Conservation (phyloP, 257 asterid genomes). For the Cruciata laevipes region DNA sequence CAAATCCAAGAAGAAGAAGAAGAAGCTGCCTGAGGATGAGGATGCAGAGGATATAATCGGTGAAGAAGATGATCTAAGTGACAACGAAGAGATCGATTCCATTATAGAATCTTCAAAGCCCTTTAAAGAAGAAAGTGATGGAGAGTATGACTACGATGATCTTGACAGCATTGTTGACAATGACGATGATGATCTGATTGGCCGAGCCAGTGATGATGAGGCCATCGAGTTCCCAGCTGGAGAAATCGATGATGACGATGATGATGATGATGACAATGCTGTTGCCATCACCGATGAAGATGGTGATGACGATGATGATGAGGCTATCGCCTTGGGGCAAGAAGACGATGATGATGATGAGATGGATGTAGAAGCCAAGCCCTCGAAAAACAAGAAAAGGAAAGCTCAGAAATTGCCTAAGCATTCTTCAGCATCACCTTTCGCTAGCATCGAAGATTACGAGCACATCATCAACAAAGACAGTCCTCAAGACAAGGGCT, state of each 20-base stretch:
- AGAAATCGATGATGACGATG: conserved; percentile 25
- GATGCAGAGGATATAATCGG: conserved; percentile 65
- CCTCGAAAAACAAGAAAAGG: conserved; percentile 19
- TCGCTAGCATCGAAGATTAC: conserved; percentile 67
- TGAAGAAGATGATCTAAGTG: conserved; percentile 55
- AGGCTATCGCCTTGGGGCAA: conserved; percentile 23
- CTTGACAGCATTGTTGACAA: conserved; percentile 54
- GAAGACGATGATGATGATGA: conserved; percentile 63
- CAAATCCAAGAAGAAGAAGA: conserved; percentile 60
- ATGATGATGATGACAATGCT: conserved; percentile 27
- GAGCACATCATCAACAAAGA: conserved; percentile 50
- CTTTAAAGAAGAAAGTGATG: conserved; percentile 25
- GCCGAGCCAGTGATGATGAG: conserved; percentile 48
- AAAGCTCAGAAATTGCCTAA: conserved; percentile 40
- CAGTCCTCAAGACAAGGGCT: conserved; percentile 7
- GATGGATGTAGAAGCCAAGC: conserved; percentile 22
- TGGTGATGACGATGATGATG: conserved; percentile 20
- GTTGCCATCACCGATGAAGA: conserved; percentile 18
- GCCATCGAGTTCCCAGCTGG: conserved; percentile 40
- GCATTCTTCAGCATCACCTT: conserved; percentile 45
- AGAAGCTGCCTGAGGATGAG: conserved; percentile 55
- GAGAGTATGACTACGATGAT: conserved; percentile 61
- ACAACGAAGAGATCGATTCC: conserved; percentile 56
- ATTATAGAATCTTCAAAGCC: conserved; percentile 41
- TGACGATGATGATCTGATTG: conserved; percentile 73